Conservation (phyloP, 768 basidiomycete species). For the Pholiota conissans region DNA sequence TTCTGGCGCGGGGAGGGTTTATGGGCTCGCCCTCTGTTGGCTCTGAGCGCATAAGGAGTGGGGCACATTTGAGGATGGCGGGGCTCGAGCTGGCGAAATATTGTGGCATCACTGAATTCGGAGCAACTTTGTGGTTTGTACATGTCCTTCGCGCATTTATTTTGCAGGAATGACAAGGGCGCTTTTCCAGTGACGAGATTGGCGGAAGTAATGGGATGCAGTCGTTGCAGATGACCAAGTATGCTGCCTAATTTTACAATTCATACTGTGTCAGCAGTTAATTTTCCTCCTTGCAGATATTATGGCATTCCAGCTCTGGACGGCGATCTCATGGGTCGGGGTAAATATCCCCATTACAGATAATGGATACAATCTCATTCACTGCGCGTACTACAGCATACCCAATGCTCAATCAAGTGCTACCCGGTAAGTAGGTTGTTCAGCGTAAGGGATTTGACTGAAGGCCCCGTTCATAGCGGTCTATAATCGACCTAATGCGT, state of each 20-base stretch:
- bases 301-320: slow-evolving; percentile 40
- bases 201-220: slow-evolving; percentile 47
- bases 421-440: slow-evolving; percentile 22
- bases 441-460: not conserved
- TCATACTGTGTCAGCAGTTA: not conserved
- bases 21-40: slow-evolving; percentile 42
- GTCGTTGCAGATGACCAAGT: slow-evolving; percentile 33
- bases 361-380: slow-evolving; percentile 9
- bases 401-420: slow-evolving; percentile 31
- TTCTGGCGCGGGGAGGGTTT: slow-evolving; percentile 33
- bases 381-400: slow-evolving; percentile 22
- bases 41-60: slow-evolving; percentile 25
- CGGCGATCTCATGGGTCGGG: slow-evolving; percentile 49
- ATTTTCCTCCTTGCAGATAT: slow-evolving; percentile 20
- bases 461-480: slow-evolving; percentile 22
- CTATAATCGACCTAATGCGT: slow-evolving; percentile 33
- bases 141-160: not conserved
- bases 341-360: slow-evolving; percentile 29
- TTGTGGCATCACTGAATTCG: slow-evolving; percentile 26
- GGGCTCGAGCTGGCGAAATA: slow-evolving; percentile 28
- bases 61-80: slow-evolving; percentile 23
- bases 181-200: slow-evolving; percentile 34
- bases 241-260: slow-evolving; percentile 9
- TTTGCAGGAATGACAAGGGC: not conserved
- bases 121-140: slow-evolving; percentile 31